Evolutionary conservation across 371 early-diverging fungal species (phyloP), one percentile per base, ranked within the genome.

Genomic region (Mucor mucedo): DNA sequence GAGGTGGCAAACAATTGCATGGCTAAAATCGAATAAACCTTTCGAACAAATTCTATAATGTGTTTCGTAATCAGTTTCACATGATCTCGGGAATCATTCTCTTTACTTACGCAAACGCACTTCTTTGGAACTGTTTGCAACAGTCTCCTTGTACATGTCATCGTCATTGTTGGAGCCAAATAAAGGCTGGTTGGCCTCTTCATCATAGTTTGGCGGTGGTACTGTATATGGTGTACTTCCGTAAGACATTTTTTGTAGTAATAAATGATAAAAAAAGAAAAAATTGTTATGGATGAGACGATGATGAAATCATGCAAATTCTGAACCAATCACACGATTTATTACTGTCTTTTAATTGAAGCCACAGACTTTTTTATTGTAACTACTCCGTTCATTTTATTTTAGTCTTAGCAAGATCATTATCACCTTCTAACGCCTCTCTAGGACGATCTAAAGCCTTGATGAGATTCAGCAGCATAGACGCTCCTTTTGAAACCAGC

Each of bases 21-120:
- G 0, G 87, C 78, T n/a, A 93, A 76, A 45, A 93, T 91, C 5
- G 87, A 82, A 65, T 92, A 92, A 3, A 93, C 93, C 70, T 93
- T 93, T 70, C 91, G 78, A 27, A 92, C 78, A 75, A 93, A 93
- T 49, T 83, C 89, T 79, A 73, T 65, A 54, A 7, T 2, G 14
- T 21, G n/a, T 35, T 35, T 6, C 35, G 21, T 21, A 21, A 1
- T 21, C 21, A 21, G 21, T 21, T 21, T 21, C 21, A 21, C 21
- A 21, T 21, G 21, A 21, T 41, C 35, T 35, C 35, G 35, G 35
- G 21, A 21, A 21, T 21, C 21, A 21, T 21, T 21, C 21, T 21
- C 21, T 21, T 21, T 21, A 55, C 70, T 68, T 76, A 82, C 85
- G 77, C 63, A 81, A 70, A 53, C 88, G 79, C 63, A 90, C 35